Conservation (phyloP, 345 rosid genomes). For the Eucalyptus globulus region DNA sequence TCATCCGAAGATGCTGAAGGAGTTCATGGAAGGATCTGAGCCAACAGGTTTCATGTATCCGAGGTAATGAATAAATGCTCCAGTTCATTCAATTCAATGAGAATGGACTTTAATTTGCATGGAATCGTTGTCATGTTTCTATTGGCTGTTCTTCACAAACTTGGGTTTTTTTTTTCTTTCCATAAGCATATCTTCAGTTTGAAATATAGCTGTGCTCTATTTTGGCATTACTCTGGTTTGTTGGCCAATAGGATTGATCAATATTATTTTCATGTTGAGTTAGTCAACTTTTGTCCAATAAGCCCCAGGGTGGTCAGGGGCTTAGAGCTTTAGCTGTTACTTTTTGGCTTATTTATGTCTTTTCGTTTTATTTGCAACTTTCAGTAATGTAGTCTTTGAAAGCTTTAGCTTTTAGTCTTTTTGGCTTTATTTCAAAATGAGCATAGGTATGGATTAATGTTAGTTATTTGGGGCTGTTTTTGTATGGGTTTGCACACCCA, state of each 20-base stretch:
- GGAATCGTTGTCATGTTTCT: background rate
- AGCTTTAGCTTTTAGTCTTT: background rate
- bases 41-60: conserved; percentile 96
- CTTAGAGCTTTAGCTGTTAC: background rate
- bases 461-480: background rate
- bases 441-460: background rate
- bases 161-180: background rate
- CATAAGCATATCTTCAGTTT: background rate
- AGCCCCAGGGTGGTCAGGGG: background rate
- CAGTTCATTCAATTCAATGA: background rate
- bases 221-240: background rate
- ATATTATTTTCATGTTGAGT: background rate
- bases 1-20: conserved; percentile 94
- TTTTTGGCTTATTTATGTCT: background rate
- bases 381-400: background rate
- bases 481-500: background rate
- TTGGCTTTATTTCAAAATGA: background rate
- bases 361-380: background rate
- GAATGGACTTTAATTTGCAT: background rate
- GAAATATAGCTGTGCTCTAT: background rate
- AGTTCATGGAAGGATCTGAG: conserved; percentile 80
- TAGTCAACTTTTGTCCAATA: background rate
- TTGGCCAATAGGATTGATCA: background rate
- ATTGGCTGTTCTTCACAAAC: background rate
- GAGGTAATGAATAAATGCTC: conserved; percentile 29